These are phyloP conservation scores for Lathyrus tuberosus DNA, from an alignment of 306 rosid genomes.

Conservation along the genomic window DNA sequence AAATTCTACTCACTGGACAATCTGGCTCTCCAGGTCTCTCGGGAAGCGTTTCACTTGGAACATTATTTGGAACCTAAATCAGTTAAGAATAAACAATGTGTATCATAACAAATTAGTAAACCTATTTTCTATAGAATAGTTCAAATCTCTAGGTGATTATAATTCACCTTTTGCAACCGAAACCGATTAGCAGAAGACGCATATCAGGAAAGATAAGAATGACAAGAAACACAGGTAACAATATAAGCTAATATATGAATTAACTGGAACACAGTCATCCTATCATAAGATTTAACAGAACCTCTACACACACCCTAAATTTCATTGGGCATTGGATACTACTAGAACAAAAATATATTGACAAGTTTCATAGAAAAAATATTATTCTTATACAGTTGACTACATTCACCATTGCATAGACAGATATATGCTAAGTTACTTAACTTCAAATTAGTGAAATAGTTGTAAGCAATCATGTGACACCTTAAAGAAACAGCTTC, in stretches of 20 bases:
- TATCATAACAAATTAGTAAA: constrained; percentile 35
- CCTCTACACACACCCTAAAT: constrained; percentile 12
- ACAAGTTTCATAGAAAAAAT: constrained; percentile 19
- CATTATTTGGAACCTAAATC: constrained; percentile 68
- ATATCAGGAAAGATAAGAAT: constrained; percentile 1
- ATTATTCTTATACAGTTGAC: constrained; percentile 27
- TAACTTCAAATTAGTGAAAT: constrained; percentile 27
- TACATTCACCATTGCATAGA: constrained; percentile 4
- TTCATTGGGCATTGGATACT: constrained; percentile 25
- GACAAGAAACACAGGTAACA: constrained; percentile 15
- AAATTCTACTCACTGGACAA: constrained; percentile 80
- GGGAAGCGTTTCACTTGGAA: constrained; percentile 70
- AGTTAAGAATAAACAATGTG: constrained; percentile 33
- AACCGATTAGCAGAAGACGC: constrained; percentile 25
- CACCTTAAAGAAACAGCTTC: not conserved
- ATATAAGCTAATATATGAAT: constrained; percentile 23
- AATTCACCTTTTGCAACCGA: constrained; percentile 27
- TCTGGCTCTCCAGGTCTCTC: constrained; percentile 92
- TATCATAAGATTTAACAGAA: constrained; percentile 21
- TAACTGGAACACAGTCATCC: constrained; percentile 23
- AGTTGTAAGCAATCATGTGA: constrained; percentile 10
- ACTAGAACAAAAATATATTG: constrained; percentile 19
- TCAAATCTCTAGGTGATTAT: constrained; percentile 18
- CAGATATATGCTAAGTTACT: constrained; percentile 17
- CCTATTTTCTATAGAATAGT: not conserved